Percentiles rank a stretch among this genome's conserved stretches.
These are phyloP conservation scores for Fusarium gaditjirri DNA, from an alignment of 2,329 filamentous ascomycete genomes.

Conservation along the genomic window DNA sequence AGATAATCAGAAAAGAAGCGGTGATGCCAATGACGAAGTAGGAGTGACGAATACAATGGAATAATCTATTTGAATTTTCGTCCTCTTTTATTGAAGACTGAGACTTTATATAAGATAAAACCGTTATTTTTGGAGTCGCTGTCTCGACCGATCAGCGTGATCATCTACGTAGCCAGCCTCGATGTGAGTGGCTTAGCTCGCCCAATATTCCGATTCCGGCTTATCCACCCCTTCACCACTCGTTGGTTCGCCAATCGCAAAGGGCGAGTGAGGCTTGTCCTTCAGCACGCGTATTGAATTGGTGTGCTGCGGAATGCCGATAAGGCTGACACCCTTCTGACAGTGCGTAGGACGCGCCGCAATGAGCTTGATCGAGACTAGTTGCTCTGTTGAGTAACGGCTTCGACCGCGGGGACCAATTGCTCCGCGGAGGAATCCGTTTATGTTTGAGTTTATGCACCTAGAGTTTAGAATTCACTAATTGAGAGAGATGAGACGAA, in stretches of 20 bases:
- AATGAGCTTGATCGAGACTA: neutral
- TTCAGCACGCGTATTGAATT: neutral
- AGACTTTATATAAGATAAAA: slow-evolving; percentile 1
- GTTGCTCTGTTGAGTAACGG: neutral
- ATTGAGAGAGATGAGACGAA: neutral
- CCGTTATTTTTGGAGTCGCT: neutral
- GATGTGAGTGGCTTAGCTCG: slow-evolving; percentile 18
- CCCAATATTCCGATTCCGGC: neutral
- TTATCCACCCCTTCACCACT: neutral
- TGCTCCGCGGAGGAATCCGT: neutral
- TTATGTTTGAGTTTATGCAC: neutral
- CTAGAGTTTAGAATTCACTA: neutral
- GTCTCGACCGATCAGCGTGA: neutral
- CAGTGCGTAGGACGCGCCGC: neutral
- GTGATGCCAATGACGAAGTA: neutral
- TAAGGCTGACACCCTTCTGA: neutral
- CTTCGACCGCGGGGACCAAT: neutral
- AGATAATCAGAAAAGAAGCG: neutral
- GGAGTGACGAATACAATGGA: neutral
- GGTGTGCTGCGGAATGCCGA: slow-evolving; percentile 4
- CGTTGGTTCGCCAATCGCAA: neutral
- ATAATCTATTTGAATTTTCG: neutral
- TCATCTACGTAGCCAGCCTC: neutral
- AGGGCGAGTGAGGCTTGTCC: slow-evolving; percentile 5
- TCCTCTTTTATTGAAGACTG: neutral